Evolutionary conservation across 2,329 filamentous ascomycete species (phyloP), one percentile per base, ranked within the genome.

Genomic region (Penicillium frequentans): DNA sequence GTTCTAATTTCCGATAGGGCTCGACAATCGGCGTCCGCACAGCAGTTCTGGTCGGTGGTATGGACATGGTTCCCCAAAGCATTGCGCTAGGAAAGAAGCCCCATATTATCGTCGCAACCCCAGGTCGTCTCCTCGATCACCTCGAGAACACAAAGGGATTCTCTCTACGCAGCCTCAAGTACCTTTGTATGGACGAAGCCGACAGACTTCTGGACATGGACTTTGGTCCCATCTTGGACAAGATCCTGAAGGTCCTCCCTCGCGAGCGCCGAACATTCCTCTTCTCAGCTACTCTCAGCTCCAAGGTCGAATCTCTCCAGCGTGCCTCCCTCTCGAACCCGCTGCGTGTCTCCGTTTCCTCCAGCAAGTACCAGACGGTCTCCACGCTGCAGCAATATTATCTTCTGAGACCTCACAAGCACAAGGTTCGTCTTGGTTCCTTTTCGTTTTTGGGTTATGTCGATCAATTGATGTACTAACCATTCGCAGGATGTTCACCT

Each of bases 61-160:
- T 98, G 82, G 93, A 98, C 64, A 97, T 97, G 91, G 90, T 97
- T 1, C 85, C 90, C 0, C 95, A 99, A 73, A 78, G 90, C 1
- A 96, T 99, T 62, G 90, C 93, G 0, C 84, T 99, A 0, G 91
- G 90, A n/a, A 97, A 96, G 82, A 93, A 93, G 67, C 95, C 95
- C 8, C 95, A 99, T 69, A 88, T 99, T 24, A 81, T 98, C 23
- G 93, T 98, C 39, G 93, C 93, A 0, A 97, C 93, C 0, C 93
- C 93, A 0, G 93, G 93, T 52, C 86, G 93, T 55, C 79, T 97
- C 23, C 81, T 97, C 5, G 95, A 98, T 68, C 95, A 99, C 67
- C 79, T 98, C 9, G 92, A 98, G 73, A 96, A 96, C 76, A 99
- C 95, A 2, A 97, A 96, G 75, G 93, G 95, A 11, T 98, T 99